These are phyloP conservation scores for Aspergillus vadensis DNA, from an alignment of 2,329 filamentous ascomycete species.

Conservation along the genomic window DNA sequence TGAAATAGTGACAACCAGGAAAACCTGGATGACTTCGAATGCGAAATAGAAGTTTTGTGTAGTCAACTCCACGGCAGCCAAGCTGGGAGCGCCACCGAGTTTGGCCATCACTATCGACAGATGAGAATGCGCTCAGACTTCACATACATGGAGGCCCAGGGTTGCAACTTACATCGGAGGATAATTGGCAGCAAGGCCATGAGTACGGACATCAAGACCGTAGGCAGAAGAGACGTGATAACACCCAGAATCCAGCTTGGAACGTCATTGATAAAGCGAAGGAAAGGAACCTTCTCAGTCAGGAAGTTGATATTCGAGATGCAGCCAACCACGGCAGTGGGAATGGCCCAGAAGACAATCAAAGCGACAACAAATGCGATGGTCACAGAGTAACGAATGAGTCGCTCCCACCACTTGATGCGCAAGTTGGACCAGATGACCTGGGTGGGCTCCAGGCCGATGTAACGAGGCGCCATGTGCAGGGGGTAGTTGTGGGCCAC, in stretches of 20 bases:
- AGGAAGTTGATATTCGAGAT: constrained; percentile 83
- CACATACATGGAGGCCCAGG: background rate
- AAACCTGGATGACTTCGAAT: constrained; percentile 77
- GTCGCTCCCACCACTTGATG: constrained; percentile 82
- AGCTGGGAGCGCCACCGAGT: constrained; percentile 75
- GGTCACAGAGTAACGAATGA: constrained; percentile 70
- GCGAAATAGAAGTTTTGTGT: constrained; percentile 87
- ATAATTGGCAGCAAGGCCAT: constrained; percentile 85
- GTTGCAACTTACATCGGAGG: constrained; percentile 64
- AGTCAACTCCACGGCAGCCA: constrained; percentile 79
- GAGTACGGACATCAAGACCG: constrained; percentile 74
- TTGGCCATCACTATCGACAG: constrained; percentile 67
- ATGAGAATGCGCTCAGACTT: background rate
- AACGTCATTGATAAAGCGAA: constrained; percentile 72
- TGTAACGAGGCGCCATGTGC: constrained; percentile 82
- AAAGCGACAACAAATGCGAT: constrained; percentile 72
- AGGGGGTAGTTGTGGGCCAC: constrained; percentile 83
- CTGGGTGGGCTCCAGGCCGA: constrained; percentile 77
- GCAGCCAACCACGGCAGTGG: constrained; percentile 75
- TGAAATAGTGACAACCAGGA: constrained; percentile 80
- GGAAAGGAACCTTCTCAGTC: constrained; percentile 63
- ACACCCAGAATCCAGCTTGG: constrained; percentile 75
- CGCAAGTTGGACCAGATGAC: constrained; percentile 84
- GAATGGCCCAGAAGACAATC: constrained; percentile 84
- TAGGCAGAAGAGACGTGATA: constrained; percentile 80